Base-by-base conservation (phyloP, 768 basidiomycete species). In the Hydnomerulius pinastri region DNA sequence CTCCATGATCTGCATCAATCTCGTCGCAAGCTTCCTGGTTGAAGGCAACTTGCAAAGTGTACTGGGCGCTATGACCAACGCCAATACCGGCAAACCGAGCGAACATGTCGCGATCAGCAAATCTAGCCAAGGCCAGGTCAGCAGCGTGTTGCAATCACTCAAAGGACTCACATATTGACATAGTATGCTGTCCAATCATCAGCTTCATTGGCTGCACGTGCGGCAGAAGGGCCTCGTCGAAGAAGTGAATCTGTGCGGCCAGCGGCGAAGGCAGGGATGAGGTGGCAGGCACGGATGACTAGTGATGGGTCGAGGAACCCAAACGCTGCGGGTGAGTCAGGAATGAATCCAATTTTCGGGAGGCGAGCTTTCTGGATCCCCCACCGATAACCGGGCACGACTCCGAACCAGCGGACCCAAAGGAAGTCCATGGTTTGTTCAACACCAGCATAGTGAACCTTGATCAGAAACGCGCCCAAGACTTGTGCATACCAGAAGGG, bases 401-500 rank as follows among this genome's bases (percentile, higher is more conserved):
- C 35, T 6, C 59, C 55, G 17, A 63, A 43, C 66, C 66, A 67
- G 2, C 58, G 46, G 10, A 68, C 58, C 62, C 65, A 68, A 4
- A 69, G 27, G 4, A 67, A n/a, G 10, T 65, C 63, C 40, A 65
- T 56, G 0, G 6, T 29, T 11, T 45, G 54, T 1, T 51, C n/a
- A 1, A 2, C 7, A 4, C 44, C 53, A 2, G 30, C 12, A 25
- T 63, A 49, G 2, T 43, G 4, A 1, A 65, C 53, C 2, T 50
- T n/a, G 4, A 56, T 54, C 21, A 62, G 54, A 45, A 59, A 65
- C 1, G 68, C 57, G 4, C 59, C 54, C 13, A 58, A 21, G 6
- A 63, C 55, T 28, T 51, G 28, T 0, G 60, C 55, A 39, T 68
- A 66, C 59, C 59, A 60, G 30, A 54, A 66, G 2, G 57, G 59